These are phyloP conservation scores for Fusarium piperis DNA, from an alignment of 2,329 filamentous ascomycete genomes.

Conservation along the genomic window DNA sequence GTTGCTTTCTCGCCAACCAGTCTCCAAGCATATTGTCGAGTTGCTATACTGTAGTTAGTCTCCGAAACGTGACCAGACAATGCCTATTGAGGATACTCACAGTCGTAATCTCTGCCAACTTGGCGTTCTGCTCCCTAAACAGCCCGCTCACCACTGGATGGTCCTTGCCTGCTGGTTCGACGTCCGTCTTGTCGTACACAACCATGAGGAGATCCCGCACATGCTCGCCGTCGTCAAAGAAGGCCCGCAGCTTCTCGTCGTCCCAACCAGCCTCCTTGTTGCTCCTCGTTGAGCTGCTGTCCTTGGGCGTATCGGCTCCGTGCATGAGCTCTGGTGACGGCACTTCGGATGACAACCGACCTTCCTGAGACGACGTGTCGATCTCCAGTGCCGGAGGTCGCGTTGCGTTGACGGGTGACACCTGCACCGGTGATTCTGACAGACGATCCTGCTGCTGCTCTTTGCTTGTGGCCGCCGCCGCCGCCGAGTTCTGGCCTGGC, in stretches of 20 bases:
- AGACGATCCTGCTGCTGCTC: constrained; percentile 56
- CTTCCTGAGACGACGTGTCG: constrained; percentile 77
- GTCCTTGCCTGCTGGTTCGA: constrained; percentile 80
- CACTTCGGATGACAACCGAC: constrained; percentile 70
- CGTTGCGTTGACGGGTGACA: constrained; percentile 53
- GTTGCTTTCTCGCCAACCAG: constrained; percentile 78
- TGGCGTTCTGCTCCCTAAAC: constrained; percentile 88
- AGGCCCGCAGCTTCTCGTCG: constrained; percentile 84
- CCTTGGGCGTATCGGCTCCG: constrained; percentile 51
- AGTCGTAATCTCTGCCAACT: constrained; percentile 85
- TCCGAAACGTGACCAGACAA: not conserved
- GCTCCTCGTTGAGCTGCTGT: constrained; percentile 50
- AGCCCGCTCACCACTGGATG: constrained; percentile 84
- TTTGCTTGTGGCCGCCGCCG: constrained; percentile 44
- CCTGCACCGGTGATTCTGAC: constrained; percentile 75
- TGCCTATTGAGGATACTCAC: constrained; percentile 53
- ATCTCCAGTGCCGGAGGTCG: constrained; percentile 74
- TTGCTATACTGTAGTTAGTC: constrained; percentile 60
- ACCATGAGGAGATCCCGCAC: constrained; percentile 91
- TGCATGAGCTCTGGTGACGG: constrained; percentile 70
- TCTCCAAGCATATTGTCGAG: constrained; percentile 87
- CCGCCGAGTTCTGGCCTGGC: constrained; percentile 39
- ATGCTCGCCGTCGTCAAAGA: constrained; percentile 89
- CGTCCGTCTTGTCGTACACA: constrained; percentile 90
- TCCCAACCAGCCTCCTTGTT: constrained; percentile 74